phyloP scores from a whole-genome alignment of 768 basidiomycete species.

The Cyclocybe aegerita region DNA sequence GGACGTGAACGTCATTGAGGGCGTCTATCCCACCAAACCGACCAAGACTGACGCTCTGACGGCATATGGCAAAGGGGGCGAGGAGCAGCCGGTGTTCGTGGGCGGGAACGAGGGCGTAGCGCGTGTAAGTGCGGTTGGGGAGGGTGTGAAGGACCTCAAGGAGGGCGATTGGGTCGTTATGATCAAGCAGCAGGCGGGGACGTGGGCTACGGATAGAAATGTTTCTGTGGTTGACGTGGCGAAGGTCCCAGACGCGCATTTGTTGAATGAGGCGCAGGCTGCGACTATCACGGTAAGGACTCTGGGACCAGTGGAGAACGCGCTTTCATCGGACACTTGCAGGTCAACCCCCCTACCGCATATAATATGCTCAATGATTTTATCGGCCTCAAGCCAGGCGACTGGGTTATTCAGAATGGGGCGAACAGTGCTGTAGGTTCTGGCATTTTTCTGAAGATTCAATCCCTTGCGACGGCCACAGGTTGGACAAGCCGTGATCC shows the following conservation, averaged over 20 bases:
- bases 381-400: slow-evolving; percentile 59
- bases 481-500: slow-evolving; percentile 86
- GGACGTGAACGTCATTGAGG: slow-evolving; percentile 79
- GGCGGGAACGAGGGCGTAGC: slow-evolving; percentile 81
- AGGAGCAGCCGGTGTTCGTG: slow-evolving; percentile 46
- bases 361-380: slow-evolving; percentile 80
- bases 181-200: slow-evolving; percentile 67
- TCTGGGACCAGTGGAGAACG: not conserved
- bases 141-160: slow-evolving; percentile 45
- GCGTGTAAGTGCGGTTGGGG: slow-evolving; percentile 60
- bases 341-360: slow-evolving; percentile 86
- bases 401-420: slow-evolving; percentile 86
- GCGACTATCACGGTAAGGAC: slow-evolving; percentile 71
- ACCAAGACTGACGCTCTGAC: slow-evolving; percentile 33
- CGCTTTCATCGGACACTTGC: not conserved
- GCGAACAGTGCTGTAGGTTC: slow-evolving; percentile 75
- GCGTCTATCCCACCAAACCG: slow-evolving; percentile 76
- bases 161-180: slow-evolving; percentile 76
- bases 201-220: slow-evolving; percentile 65
- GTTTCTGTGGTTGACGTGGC: slow-evolving; percentile 57
- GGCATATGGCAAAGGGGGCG: slow-evolving; percentile 28
- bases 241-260: slow-evolving; percentile 48
- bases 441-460: not conserved
- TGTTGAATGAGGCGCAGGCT: slow-evolving; percentile 60
- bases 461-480: slow-evolving; percentile 19